Evolutionary conservation across 2,329 filamentous ascomycete genomes (phyloP), one percentile per base, ranked within the genome.

Genomic region (Paraconiothyrium brasiliense): DNA sequence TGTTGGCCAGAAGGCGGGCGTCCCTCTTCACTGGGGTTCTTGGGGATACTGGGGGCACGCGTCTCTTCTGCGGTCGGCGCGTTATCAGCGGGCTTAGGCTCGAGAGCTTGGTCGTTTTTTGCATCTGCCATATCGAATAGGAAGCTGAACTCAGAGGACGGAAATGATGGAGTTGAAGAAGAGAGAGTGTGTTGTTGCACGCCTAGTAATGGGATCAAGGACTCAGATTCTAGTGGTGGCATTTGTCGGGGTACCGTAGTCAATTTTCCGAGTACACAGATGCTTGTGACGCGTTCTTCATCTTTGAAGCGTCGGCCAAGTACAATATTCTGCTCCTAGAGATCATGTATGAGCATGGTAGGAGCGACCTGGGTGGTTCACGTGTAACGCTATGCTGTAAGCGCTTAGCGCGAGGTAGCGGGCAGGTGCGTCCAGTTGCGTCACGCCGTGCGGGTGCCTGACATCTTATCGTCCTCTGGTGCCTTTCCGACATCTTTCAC

Each of bases 1-100:
- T 46, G 66, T 54, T 75, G 74, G 27, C 63, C 71, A 46, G 73
- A 75, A 0, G 66, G 62, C 47, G 75, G 71, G 4, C 70, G 72
- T 49, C 71, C 71, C 14, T 71, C 73, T 1, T 71, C 71, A 27
- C 64, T 66, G 9, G 71, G 71, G 56, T 59, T 67, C 20, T 61
- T 49, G 44, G 65, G 68, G 32, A 47, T 63, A 35, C 57, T 54
- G 20, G 46, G 66, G 60, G 16, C 48, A 56, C 2, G 47, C 27
- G 30, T 44, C n/a, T 60, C 62, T 55, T 60, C 58, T 24, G 61
- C 57, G 43, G 67, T 64, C 7, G 55, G 7, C 13, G 43, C 20
- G 30, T 22, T 54, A n/a, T 50, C 54, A 22, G 54, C 51, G 56
- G 58, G 60, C 59, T 70, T 67, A 32, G 67, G 58, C 20, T 67